These are phyloP conservation scores for Friedmanniomyces simplex DNA, from an alignment of 495 filamentous ascomycete genomes.

Conservation along the genomic window DNA sequence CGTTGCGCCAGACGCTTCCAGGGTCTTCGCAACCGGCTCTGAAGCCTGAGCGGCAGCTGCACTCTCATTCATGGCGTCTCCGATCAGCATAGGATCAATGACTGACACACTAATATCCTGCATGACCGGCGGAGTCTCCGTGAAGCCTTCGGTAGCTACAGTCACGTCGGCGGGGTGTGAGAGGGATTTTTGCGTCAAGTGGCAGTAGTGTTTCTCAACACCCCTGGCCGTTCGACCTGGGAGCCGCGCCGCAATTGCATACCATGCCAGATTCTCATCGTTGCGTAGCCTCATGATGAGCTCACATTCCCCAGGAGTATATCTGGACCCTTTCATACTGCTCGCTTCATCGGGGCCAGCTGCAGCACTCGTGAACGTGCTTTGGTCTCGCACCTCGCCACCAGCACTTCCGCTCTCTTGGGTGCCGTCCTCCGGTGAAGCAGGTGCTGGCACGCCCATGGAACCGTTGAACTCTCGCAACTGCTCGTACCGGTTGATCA, in stretches of 20 bases:
- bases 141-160: background rate
- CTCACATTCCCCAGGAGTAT: background rate
- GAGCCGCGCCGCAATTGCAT: background rate
- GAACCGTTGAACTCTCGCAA: background rate
- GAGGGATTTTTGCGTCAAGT: background rate
- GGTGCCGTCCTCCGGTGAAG: background rate
- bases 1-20: too few relatives aligned
- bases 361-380: too few relatives aligned
- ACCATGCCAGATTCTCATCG: background rate
- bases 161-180: background rate
- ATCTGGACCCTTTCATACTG: too few relatives aligned
- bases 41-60: too few relatives aligned
- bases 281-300: background rate
- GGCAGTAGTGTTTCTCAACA: background rate
- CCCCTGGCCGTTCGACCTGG: background rate
- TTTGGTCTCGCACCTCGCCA: background rate
- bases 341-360: background rate
- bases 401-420: background rate
- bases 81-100: too few relatives aligned
- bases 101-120: too few relatives aligned
- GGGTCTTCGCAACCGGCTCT: too few relatives aligned
- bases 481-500: slow-evolving; percentile 5
- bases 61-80: too few relatives aligned
- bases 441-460: background rate
- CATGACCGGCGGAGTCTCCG: background rate